phyloP scores from a whole-genome alignment of 306 rosid genomes.

The Ziziphus jujuba region DNA sequence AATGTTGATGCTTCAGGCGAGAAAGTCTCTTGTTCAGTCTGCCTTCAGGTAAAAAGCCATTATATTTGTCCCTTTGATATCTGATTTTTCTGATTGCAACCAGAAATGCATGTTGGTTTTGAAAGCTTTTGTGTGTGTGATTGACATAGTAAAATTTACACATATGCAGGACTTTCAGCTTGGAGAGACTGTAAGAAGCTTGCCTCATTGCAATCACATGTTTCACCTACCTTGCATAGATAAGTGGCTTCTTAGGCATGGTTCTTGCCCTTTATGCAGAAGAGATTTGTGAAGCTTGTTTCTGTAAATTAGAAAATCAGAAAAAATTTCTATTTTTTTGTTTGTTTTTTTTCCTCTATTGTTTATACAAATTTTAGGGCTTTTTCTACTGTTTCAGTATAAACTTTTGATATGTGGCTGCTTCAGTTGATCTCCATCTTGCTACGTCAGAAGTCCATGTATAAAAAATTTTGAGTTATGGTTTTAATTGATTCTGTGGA shows the following conservation, averaged over 20 bases:
- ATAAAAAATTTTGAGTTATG: constrained; percentile 23
- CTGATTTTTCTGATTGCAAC: no score
- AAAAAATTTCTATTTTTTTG: no score
- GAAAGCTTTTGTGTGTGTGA: constrained; percentile 2
- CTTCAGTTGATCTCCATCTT: constrained; percentile 12
- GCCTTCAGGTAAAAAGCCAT: constrained; percentile 69
- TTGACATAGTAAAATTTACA: constrained; percentile 26
- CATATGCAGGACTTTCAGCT: constrained; percentile 79
- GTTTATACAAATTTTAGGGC: constrained; percentile 35
- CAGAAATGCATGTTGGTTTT: not conserved
- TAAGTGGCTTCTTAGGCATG: constrained; percentile 94
- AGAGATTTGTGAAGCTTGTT: constrained; percentile 83
- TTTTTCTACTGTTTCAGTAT: constrained; percentile 16
- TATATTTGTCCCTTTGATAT: no score
- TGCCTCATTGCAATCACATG: constrained; percentile 97
- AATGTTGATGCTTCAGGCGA: constrained; percentile 79
- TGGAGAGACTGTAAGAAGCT: constrained; percentile 91
- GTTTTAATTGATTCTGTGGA: constrained; percentile 16
- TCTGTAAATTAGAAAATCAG: constrained; percentile 36
- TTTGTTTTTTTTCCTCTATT: constrained; percentile 35
- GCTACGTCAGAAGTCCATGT: constrained; percentile 23
- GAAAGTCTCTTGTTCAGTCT: constrained; percentile 84
- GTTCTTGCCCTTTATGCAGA: constrained; percentile 98
- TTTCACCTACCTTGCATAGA: constrained; percentile 99
- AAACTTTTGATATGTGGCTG: constrained; percentile 17